Evolutionary conservation across 75 land plant species (phyloP).

Genomic region (Chamaecyparis obtusa): DNA sequence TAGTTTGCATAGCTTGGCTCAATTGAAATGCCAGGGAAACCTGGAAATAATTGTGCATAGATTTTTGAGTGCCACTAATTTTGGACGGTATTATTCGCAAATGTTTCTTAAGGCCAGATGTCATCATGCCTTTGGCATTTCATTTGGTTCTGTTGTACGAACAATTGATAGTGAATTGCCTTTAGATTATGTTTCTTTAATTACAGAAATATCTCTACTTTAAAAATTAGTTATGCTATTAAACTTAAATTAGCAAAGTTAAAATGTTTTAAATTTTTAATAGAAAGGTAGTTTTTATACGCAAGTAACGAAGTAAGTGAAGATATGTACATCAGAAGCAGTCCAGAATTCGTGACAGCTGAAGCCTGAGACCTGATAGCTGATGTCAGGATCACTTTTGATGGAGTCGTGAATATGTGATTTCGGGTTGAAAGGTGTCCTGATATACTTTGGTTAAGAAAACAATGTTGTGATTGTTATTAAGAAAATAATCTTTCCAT

Average conservation of each 20-base stretch:
- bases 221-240: background rate
- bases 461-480: no score
- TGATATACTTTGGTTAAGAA: background rate
- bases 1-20: constrained; percentile 29
- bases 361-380: background rate
- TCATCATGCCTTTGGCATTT: background rate
- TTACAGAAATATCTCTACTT: background rate
- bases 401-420: no score
- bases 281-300: background rate
- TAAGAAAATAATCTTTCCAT: no score
- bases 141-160: background rate
- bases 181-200: background rate
- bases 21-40: constrained; percentile 43
- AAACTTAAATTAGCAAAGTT: background rate
- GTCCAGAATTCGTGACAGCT: no score
- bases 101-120: background rate
- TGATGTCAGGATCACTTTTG: background rate
- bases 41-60: constrained; percentile 8
- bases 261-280: background rate
- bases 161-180: background rate
- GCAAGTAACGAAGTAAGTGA: background rate
- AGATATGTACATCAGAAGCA: background rate
- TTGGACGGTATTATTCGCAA: constrained; percentile 6
- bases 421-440: background rate
- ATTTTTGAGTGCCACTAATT: constrained; percentile 35